Evolutionary conservation across 306 rosid species (phyloP), one percentile per base, ranked within the genome.

Genomic region (Vigna unguiculata): DNA sequence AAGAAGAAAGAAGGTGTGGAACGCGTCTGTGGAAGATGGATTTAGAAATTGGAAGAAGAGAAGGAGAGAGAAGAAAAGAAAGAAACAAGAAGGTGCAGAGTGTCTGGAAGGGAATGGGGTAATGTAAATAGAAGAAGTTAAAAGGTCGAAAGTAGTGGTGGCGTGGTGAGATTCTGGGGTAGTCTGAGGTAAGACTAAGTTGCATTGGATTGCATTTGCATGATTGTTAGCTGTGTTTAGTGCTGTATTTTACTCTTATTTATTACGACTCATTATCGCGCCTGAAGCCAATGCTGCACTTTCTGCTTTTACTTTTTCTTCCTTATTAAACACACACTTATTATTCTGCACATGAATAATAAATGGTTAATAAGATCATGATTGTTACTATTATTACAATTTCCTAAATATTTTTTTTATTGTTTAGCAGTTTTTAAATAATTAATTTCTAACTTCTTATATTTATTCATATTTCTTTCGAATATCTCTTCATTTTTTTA

Each of bases 121-220:
- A 69, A 58, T 58, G 82, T 36, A 34, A 36, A 78, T 15, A 9
- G 30, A 3, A 54, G 2, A 28, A 30, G 59, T 69, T 69, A 47
- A 70, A 28, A 78, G 6, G n/a, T 64, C 49, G 54, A 48, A 51
- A 17, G 49, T 3, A 28, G 7, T 38, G 45, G 5, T 45, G 58
- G 7, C 30, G 9, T 65, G n/a, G n/a, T 8, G n/a, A 78, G 71
- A 78, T 78, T 78, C 76, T 24, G 28, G 36, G 7, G 32, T 4
- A 4, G 32, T 28, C 32, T 78, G 17, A 16, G 71, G 71, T 14
- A 24, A 60, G 49, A 24, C n/a, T 45, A 57, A 71, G 5, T 7
- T 72, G 65, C 40, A 71, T 34, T 71, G 40, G 17, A 61, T 61
- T 21, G 51, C 49, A 51, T 21, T 21, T 21, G 63, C 10, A 57